Conservation (phyloP, 2,329 filamentous ascomycete species). For the Sporothrix pallida region DNA sequence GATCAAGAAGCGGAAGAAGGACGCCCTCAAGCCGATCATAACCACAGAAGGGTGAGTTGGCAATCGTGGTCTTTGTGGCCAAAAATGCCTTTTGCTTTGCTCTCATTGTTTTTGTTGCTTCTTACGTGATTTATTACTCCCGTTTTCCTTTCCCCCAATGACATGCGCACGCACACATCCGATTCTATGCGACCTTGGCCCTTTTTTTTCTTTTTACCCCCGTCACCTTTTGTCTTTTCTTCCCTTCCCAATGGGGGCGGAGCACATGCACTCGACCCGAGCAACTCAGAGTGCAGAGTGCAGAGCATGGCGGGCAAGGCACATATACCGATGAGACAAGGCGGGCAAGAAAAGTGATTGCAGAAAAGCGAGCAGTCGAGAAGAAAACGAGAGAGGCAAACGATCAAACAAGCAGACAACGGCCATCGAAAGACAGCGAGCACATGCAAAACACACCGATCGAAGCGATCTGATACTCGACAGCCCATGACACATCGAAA, state of each 20-base stretch:
- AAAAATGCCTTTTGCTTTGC: background rate
- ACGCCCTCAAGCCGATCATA: conserved; percentile 75
- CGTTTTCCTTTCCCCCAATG: background rate
- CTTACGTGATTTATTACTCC: background rate
- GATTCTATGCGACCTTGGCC: conserved; percentile 11
- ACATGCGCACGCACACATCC: background rate
- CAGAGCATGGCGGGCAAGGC: background rate
- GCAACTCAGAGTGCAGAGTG: background rate
- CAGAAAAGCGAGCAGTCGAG: background rate
- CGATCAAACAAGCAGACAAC: background rate
- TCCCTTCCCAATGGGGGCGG: background rate
- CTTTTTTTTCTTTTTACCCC: conserved; percentile 24
- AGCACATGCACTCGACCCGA: conserved; percentile 7
- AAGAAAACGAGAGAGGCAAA: background rate
- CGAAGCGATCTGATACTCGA: background rate
- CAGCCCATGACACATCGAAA: background rate
- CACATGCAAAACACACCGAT: conserved; percentile 15
- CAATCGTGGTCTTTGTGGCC: background rate
- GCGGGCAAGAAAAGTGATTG: background rate
- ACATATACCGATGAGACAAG: background rate
- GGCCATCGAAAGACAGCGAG: background rate
- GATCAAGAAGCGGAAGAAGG: conserved; percentile 75
- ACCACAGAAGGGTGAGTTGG: conserved; percentile 63
- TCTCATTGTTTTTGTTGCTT: conserved; percentile 44
- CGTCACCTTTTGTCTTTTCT: background rate